A percentile compares a stretch with the other conserved stretches of the same genome.
Evolutionary conservation across 129 eudicot species (phyloP).

Genomic region (Heracleum sosnowskyi): DNA sequence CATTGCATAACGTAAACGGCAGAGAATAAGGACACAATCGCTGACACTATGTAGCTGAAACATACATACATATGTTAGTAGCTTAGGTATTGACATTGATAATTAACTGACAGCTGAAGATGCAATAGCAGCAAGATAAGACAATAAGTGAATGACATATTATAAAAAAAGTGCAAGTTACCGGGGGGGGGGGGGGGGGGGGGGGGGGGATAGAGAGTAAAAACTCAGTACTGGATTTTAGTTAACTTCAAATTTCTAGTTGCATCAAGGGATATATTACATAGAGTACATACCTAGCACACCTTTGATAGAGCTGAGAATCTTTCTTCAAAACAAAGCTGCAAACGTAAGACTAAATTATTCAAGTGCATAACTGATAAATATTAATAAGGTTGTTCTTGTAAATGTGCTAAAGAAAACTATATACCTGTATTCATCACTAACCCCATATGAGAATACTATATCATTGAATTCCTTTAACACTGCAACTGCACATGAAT

Average conservation of each 20-base stretch:
- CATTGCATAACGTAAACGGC: conserved; percentile 64
- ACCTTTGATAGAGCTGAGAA: conserved; percentile 56
- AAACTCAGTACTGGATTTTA: background rate
- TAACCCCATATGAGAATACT: conserved; percentile 81
- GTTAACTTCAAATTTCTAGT: background rate
- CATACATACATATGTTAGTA: background rate
- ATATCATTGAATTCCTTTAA: conserved; percentile 61
- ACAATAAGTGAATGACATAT: background rate
- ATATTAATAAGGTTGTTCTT: background rate
- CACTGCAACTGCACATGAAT: conserved; percentile 76
- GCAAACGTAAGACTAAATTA: conserved; percentile 11
- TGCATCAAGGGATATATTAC: background rate
- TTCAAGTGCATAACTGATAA: background rate
- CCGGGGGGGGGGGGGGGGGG: too few relatives aligned
- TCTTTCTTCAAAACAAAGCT: conserved; percentile 77
- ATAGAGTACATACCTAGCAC: conserved; percentile 47
- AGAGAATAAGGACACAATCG: conserved; percentile 64
- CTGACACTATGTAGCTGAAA: conserved; percentile 74
- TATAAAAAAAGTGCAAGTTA: background rate
- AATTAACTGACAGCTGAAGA: background rate
- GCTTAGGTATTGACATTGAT: background rate
- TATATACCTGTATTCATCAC: conserved; percentile 87
- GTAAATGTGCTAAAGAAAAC: background rate
- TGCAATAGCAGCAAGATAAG: background rate
- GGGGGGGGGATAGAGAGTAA: too few relatives aligned